Evolutionary conservation across 306 rosid species (phyloP).

Genomic region (Begonia loranthoides): DNA sequence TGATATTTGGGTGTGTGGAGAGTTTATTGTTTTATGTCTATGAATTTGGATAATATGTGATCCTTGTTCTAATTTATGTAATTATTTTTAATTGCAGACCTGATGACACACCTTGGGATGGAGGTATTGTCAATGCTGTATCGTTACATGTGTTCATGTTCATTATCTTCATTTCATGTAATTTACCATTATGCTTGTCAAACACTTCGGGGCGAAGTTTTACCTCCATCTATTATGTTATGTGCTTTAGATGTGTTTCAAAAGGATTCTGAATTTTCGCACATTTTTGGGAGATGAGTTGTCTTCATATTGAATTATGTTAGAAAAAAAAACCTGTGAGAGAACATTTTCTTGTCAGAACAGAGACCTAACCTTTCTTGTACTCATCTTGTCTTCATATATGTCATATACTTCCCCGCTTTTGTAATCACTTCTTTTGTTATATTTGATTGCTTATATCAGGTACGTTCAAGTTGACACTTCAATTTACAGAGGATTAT

Average conservation of each 20-base stretch:
- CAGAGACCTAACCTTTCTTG: too few relatives aligned
- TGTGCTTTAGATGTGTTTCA: too few relatives aligned
- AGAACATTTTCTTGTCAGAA: too few relatives aligned
- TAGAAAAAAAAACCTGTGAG: too few relatives aligned
- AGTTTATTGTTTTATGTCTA: not conserved
- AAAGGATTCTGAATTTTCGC: not conserved
- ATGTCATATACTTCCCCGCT: too few relatives aligned
- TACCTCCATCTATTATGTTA: too few relatives aligned
- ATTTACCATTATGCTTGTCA: too few relatives aligned
- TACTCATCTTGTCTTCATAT: too few relatives aligned
- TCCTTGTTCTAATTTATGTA: slow-evolving; percentile 8
- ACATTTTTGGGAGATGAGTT: not conserved
- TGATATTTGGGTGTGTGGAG: slow-evolving; percentile 74
- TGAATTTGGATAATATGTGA: not conserved
- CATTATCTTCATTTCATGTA: too few relatives aligned
- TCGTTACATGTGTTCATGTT: too few relatives aligned
- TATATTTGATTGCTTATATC: not conserved
- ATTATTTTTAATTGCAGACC: slow-evolving; percentile 51
- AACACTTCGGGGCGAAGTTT: too few relatives aligned
- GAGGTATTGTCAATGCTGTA: slow-evolving; percentile 41
- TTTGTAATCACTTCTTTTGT: too few relatives aligned
- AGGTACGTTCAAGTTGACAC: slow-evolving; percentile 87
- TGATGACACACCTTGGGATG: slow-evolving; percentile 98
- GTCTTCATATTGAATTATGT: not conserved
- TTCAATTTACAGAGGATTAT: slow-evolving; percentile 79